Base-by-base conservation (phyloP, 1,284 basidiomycete genomes). In the Ustilago shanxiensis region DNA sequence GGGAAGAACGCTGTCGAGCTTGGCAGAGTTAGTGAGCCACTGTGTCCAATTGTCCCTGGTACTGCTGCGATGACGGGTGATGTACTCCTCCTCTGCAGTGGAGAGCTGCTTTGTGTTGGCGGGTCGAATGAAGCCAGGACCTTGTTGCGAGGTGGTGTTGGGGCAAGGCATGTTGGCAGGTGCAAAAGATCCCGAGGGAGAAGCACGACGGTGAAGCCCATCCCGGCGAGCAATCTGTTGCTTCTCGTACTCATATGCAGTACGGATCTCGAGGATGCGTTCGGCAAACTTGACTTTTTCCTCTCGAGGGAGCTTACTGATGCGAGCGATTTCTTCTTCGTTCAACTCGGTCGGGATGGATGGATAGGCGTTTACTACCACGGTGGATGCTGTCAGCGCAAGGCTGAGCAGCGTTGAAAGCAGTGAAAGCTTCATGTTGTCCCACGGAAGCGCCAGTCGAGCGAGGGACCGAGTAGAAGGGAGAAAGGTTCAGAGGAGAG, bases 161-260 rank as follows among this genome's bases (percentile, higher is more conserved):
- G 84, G 84, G 60, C 84, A 85, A 13, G 74, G 11, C 54, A 81
- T 71, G 54, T 78, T 71, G 41, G 64, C 69, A 2, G 84, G 84
- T 1, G 68, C 72, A 31, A 72, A 85, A 14, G 67, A 56, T 44
- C 81, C 79, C 1, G 64, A 73, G 3, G 83, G 83, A 8, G 67
- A 72, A 7, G 58, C 64, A 22, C 80, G 75, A 20, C 69, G 65
- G 28, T 35, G 26, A 7, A 78, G 16, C 3, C 35, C 59, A 51
- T 47, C 18, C 7, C 39, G 33, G 26, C 44, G 59, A 14, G 54
- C 22, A 3, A 26, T 33, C 11, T 66, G 65, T 16, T 75, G 68
- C 50, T 72, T 64, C 11, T 59, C 28, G 37, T 62, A 65, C 33
- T 73, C 70, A 44, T 72, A 69, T 13, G 66, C 66, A 29, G 68